Evolutionary conservation across 2,329 filamentous ascomycete genomes (phyloP), one percentile per base, ranked within the genome.

Genomic region (Epichloe gansuensis): DNA sequence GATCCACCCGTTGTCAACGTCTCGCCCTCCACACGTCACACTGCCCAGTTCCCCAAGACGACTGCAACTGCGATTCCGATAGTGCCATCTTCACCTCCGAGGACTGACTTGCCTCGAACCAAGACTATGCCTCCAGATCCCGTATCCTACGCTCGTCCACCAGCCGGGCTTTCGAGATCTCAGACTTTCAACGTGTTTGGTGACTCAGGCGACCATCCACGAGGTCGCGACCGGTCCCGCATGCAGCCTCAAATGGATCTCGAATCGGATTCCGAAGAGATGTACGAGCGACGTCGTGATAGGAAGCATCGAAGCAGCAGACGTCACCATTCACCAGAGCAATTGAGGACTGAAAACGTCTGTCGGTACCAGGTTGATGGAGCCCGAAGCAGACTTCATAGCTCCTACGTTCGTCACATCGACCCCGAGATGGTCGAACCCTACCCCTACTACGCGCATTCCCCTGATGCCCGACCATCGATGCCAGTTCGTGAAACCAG

Each of bases 151-250:
- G 15, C 53, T 31, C 64, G 66, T 12, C 59, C 63, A 8, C 55
- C 61, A 1, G 65, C 66, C 3, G 54, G 52, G 4, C 57, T 67
- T 3, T 40, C 59, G 9, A 61, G 69, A 40, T 54, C 69, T 2
- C 58, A 68, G 47, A 71, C 68, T 0, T 71, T 61, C 48, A 61
- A 60, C 39, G 53, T 40, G 0, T 62, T 62, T 44, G 54, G 57
- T 5, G 63, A 64, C 2, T 23, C 53, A 2, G 34, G 54, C 2
- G 61, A 56, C 1, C 61, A 65, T 9, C 55, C 60, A 5, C 68
- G 68, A 5, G 69, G 69, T 7, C 69, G 69, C 27, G 60, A 60
- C 34, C 68, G 69, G 15, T 68, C 67, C 11, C 65, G 64, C 44
- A 57, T 64, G 57, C 64, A 70, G 7, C 34, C 69, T 5, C 69